Evolutionary conservation across 2,329 filamentous ascomycete species (phyloP), one percentile per base, ranked within the genome.

Genomic region (Talaromyces sp.): DNA sequence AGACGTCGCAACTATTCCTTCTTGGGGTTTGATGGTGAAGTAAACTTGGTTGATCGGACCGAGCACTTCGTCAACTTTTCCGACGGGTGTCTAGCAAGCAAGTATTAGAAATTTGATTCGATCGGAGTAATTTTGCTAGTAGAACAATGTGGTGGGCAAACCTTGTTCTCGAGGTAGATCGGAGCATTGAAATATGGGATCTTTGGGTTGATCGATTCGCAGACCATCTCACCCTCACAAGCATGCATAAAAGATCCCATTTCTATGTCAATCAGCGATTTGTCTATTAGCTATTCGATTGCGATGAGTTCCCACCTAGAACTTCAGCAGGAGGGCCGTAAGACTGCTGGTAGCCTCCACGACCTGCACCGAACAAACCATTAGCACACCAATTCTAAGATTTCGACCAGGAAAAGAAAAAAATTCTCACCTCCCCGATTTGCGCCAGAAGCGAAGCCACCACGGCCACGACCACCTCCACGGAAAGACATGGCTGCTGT

Each of bases 91-190:
- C 90, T 89, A 68, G n/a, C 35, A 54, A 50, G 37, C 37, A 52
- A 43, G 10, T 19, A 60, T 62, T 35, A 66, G 52, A 57, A 64
- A 45, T 3, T 6, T 37, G n/a, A 35, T 35, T 5, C 35, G 24
- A 24, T 16, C 27, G 19, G 45, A n/a, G 7, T 14, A 22, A 3
- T 33, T 54, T 16, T 2, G 24, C 16, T 9, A 9, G 35, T 49
- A 43, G 13, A 35, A n/a, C 13, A 16, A 59, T 19, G 33, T 35
- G 45, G n/a, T 33, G 66, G 8, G 31, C 78, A 69, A 75, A 90
- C 90, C 86, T 98, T 99, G 85, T 98, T 99, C 86, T 98, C 94
- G 74, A 98, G 90, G 83, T 95, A 99, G 80, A 99, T 96, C 71
- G 93, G 93, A 68, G 95, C 95, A 84, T 97, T 98, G 89, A 99